Conservation (phyloP, 2,329 filamentous ascomycete genomes). For the Aspergillus sp. region DNA sequence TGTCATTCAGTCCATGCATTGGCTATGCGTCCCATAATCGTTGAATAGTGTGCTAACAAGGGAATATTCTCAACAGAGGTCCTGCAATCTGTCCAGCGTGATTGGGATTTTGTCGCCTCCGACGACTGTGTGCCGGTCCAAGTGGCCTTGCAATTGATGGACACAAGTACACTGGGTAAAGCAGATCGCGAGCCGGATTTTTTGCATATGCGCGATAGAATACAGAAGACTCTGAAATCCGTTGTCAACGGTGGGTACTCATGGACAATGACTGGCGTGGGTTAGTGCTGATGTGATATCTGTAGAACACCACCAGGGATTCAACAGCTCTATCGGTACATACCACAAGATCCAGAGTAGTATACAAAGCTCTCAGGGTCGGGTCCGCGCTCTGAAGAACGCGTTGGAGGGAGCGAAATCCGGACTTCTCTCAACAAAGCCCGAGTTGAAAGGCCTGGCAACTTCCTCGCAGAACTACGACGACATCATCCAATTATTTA, state of each 20-base stretch:
- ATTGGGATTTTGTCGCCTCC: slow-evolving; percentile 90
- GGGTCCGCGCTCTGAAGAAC: slow-evolving; percentile 78
- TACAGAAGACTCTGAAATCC: slow-evolving; percentile 88
- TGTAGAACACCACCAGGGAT: slow-evolving; percentile 91
- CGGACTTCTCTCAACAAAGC: slow-evolving; percentile 80
- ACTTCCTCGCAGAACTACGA: slow-evolving; percentile 88
- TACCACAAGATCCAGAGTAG: slow-evolving; percentile 98
- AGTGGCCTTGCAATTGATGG: slow-evolving; percentile 89
- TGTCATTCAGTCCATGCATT: not conserved
- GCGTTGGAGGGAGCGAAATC: slow-evolving; percentile 78
- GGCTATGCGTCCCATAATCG: not conserved
- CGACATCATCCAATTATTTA: slow-evolving; percentile 77
- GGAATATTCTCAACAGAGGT: slow-evolving; percentile 48
- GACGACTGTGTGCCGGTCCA: slow-evolving; percentile 90
- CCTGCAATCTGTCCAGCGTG: slow-evolving; percentile 77
- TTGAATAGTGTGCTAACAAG: slow-evolving; percentile 1
- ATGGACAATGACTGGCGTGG: not conserved
- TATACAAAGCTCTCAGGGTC: slow-evolving; percentile 82
- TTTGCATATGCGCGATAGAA: slow-evolving; percentile 74
- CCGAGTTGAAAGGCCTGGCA: slow-evolving; percentile 86
- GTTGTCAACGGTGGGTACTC: slow-evolving; percentile 71
- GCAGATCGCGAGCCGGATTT: slow-evolving; percentile 87
- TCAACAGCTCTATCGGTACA: slow-evolving; percentile 97
- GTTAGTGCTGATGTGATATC: slow-evolving; percentile 10
- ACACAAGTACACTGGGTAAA: slow-evolving; percentile 87